Evolutionary conservation across 306 rosid genomes (phyloP).

Genomic region (Herpetospermum pedunculosum): DNA sequence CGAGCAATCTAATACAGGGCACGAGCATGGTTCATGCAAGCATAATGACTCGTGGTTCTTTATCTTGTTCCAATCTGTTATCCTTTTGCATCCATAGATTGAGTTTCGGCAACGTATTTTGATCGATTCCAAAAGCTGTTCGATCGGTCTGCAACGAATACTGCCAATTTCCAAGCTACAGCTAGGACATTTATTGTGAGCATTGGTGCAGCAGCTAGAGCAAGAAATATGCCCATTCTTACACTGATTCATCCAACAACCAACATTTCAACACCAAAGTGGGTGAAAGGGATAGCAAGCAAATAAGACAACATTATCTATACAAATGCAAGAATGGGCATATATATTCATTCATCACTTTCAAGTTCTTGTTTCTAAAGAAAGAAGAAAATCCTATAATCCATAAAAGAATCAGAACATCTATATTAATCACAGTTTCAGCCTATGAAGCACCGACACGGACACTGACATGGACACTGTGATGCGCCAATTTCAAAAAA

Average conservation of each 20-base stretch:
- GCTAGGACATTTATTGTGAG: constrained; percentile 45
- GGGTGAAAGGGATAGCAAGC: too few relatives aligned
- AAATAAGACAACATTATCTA: neutral
- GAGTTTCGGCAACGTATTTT: constrained; percentile 37
- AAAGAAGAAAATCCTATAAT: neutral
- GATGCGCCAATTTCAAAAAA: too few relatives aligned
- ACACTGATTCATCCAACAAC: too few relatives aligned
- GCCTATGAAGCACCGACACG: too few relatives aligned
- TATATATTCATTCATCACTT: neutral
- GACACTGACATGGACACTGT: too few relatives aligned
- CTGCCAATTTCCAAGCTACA: constrained; percentile 53
- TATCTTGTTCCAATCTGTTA: constrained; percentile 19
- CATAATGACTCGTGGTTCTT: constrained; percentile 51
- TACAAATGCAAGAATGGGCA: neutral
- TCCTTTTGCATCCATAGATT: constrained; percentile 45
- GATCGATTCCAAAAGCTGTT: constrained; percentile 53
- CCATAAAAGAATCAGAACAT: neutral
- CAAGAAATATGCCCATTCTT: constrained; percentile 84
- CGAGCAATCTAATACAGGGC: constrained; percentile 38
- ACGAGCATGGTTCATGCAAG: constrained; percentile 36
- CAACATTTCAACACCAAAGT: neutral
- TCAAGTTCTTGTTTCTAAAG: neutral
- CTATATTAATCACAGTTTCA: neutral
- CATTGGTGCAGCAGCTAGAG: constrained; percentile 37
- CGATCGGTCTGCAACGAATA: constrained; percentile 67